Base-by-base conservation (phyloP, 768 basidiomycete species). In the Tricholoma terreum region DNA sequence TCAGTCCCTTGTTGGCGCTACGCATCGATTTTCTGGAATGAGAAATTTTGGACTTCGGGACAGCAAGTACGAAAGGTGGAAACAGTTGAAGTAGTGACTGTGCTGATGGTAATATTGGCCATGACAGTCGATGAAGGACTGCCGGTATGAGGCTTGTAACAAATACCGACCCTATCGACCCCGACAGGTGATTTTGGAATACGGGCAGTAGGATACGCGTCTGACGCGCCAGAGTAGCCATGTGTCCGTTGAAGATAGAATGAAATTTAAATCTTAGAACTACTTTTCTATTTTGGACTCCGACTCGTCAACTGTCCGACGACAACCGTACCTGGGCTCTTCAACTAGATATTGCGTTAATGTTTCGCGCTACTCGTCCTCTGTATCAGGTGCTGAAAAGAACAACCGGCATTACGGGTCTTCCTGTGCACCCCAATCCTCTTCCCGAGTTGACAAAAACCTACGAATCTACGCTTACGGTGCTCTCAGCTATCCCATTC, bases 11-110 rank as follows among this genome's bases (percentile, higher is more conserved):
- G 73, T 94, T 94, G 14, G 94, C 89, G 60, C 85, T 86, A 40
- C 95, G 82, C 94, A 96, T 96, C n/a, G 88, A 82, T 72, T 98
- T 98, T 52, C 91, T 81, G 19, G 92, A 94, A 73, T 98, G 94
- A 0, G 94, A 94, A 10, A 86, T 82, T 74, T 95, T 95, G 70
- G 88, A 89, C 75, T 98, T 98, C 22, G 96, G 96, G 1, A 96
- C 96, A 22, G 94, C 94, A 42, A 94, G 83, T 17, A 98, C 76
- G 70, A 95, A 85, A 0, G 94, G 81, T 11, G 95, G 95, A 59
- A 98, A 81, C 43, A 97, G 82, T 60, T 95, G 91, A 38, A 79
- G 71, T 27, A 81, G 63, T 14, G 79, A 78, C 45, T 72, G 72
- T 17, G 78, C 63, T 8, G 77, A 71, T 14, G 78, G 77, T 30